Evolutionary conservation across 345 rosid species (phyloP), one percentile per base, ranked within the genome.

Genomic region (Cardamine resedifolia): DNA sequence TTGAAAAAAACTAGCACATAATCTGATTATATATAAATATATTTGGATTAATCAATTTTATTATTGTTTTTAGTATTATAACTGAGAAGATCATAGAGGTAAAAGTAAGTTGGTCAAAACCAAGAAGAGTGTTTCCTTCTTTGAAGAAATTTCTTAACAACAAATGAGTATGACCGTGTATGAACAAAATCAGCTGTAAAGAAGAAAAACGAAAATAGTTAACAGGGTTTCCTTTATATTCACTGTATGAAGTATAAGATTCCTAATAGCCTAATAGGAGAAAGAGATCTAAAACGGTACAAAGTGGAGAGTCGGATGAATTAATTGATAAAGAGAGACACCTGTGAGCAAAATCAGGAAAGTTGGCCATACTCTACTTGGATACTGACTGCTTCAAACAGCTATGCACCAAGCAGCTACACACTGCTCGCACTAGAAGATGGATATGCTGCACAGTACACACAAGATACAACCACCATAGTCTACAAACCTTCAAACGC

Each of bases 1-100:
- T 59, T 51, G 27, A 16, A 60, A 41, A 27, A 26, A 47, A 9
- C 11, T 31, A 30, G 72, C 38, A 66, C 47, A 28, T 74, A 34
- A 5, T 31, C 23, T 73, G 50, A 19, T 31, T 63, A 43, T 52
- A 44, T 20, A 19, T 57, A 4, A 18, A 27, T 12, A 34, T 50
- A 60, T 71, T 3, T 61, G 51, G 57, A 64, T 61, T 38, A 28
- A 12, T 70, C 15, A 33, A 10, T 43, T 7, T 20, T 21, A n/a
- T 20, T 12, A 21, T 58, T 45, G 12, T 4, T 28, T 28, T 68
- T 7, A 11, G 39, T 16, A 24, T n/a, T 16, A 56, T 16, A 30
- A n/a, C 4, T 5, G 39, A 55, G 59, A 30, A 28, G 11, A 30
- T 30, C 7, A 55, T n/a, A 56, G 21, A 30, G 15, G 30, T 28